Base-by-base conservation (phyloP, 257 asterid genomes). In the Catharanthus roseus region DNA sequence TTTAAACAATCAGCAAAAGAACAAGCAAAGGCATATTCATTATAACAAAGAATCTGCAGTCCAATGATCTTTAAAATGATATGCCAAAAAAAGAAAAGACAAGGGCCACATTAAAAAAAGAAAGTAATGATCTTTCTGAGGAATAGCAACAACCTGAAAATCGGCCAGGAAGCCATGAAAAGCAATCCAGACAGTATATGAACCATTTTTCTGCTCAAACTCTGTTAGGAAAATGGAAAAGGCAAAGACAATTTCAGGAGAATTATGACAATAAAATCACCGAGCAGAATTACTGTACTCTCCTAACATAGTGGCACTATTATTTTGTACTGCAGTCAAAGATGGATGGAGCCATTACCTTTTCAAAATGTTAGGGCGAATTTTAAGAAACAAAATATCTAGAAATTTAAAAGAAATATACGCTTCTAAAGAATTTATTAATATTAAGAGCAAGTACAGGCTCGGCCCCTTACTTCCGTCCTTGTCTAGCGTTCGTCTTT, bases 81-180 rank as follows among this genome's bases (percentile, higher is more conserved):
- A 16, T 49, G n/a, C 23, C 33, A 23, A 24, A 54, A 72, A 21
- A n/a, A 51, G 64, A 73, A 50, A 23, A 24, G 31, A 11, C 13
- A 19, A 6, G 16, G 1, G 16, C 47, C 41, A 2, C 7, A 8
- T 38, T 38, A 13, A 13, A 8, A 6, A 18, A 18, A 12, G 3
- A 18, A 4, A 57, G 28, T 29, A 62, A 16, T 61, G 31, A 54
- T 62, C 70, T 54, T 65, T 44, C 58, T 19, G 28, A 53, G 67
- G 64, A 45, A 77, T 53, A 75, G 65, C 7, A 55, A 62, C 63
- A 77, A 93, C 99, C 99, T 93, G 91, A 89, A 93, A 56, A 93
- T 83, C 44, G 97, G 97, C 99, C 99, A 93, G 45, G 95, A 89
- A 70, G 95, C 96, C 81, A 91, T 76, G 71, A 91, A 93, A 34